These are phyloP conservation scores for Heracleum sosnowskyi DNA, from an alignment of 129 eudicot species.

Conservation along the genomic window DNA sequence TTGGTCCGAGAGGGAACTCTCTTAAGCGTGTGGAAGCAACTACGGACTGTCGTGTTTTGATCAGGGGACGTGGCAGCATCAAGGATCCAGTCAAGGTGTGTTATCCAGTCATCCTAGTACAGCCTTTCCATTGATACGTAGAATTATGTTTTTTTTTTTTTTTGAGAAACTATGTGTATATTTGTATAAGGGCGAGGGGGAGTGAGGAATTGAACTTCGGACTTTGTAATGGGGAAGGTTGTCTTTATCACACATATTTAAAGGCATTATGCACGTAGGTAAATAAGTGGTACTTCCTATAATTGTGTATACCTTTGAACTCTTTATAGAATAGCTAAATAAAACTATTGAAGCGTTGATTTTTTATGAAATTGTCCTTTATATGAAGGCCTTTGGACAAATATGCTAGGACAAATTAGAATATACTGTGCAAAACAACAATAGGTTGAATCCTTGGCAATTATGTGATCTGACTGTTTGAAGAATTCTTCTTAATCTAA, in stretches of 20 bases:
- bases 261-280: neutral
- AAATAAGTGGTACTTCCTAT: neutral
- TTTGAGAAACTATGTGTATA: neutral
- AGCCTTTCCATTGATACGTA: neutral
- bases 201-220: neutral
- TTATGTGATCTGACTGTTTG: neutral
- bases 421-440: neutral
- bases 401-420: too few relatives aligned
- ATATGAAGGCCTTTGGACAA: neutral
- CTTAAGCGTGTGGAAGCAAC: slow-evolving; percentile 94
- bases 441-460: neutral
- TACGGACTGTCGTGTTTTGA: slow-evolving; percentile 93
- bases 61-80: slow-evolving; percentile 98
- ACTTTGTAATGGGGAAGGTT: neutral
- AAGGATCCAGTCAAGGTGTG: slow-evolving; percentile 95
- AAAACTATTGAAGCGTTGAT: neutral
- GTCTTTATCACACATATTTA: neutral
- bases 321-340: neutral
- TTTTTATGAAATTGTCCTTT: neutral
- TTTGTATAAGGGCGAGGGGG: neutral
- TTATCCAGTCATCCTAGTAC: neutral
- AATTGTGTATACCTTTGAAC: neutral
- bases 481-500: neutral
- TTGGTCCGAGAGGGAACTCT: slow-evolving; percentile 97
- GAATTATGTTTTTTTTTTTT: neutral